Base-by-base conservation (phyloP, 768 basidiomycete species). In the Naganishia vaughanmartiniae region DNA sequence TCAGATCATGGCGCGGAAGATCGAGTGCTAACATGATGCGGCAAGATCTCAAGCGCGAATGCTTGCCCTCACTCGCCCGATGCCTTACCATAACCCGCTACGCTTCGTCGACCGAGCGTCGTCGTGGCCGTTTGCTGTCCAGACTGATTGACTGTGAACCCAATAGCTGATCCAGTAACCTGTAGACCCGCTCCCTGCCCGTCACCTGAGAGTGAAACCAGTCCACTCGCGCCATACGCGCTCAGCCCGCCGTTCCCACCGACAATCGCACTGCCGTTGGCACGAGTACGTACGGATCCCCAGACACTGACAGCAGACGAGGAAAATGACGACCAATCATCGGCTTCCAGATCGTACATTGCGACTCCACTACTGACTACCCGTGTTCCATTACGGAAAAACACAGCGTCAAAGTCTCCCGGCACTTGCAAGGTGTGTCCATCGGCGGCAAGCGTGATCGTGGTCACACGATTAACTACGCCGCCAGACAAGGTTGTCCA, bases 401-500 rank as follows among this genome's bases (percentile, higher is more conserved):
- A 73, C 73, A 73, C 67, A n/a, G 82, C 79, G 1, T 88, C 87
- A 80, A 95, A 95, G 78, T 88, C 90, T 17, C 93, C 93, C 0
- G 86, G 86, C 2, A 91, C 85, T 51, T 88, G 84, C 14, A 95
- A 70, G 21, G 31, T 45, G 12, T 55, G 46, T 3, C 56, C 68
- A 30, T 65, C 36, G 21, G 78, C 36, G 14, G 75, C 73, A 12
- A 51, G 19, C 4, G 48, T 1, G 26, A 99, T 82, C 36, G 84
- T 85, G 6, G 84, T 82, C n/a, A 97, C 92, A 2, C 76, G 74
- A 0, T 93, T 93, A 69, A 94, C 84, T 12, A 95, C 84, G 48
- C 93, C 93, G 67, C 86, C 88, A 10, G 83, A 86, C 3, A 96
- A 82, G 1, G 89, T 69, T 17, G 80, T 81, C 93, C 93, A 97